phyloP scores from a whole-genome alignment of 2,329 filamentous ascomycete species.

The Fusarium mundagurra region DNA sequence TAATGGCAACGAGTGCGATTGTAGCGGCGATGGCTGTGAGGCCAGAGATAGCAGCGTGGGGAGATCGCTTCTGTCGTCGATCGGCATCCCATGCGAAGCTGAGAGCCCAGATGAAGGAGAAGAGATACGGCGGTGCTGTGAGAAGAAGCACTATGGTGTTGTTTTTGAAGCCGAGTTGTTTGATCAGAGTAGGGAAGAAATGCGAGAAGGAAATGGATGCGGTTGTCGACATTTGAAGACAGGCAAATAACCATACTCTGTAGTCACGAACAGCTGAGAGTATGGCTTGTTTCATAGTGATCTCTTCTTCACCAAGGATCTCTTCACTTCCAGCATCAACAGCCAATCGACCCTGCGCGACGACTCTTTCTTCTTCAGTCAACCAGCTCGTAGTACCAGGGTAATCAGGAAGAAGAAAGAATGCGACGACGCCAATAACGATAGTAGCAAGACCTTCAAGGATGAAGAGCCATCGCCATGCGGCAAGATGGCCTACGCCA shows the following conservation, averaged over 20 bases:
- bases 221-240: neutral
- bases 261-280: neutral
- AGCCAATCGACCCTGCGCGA: neutral
- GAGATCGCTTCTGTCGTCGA: neutral
- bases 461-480: neutral
- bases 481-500: neutral
- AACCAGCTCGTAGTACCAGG: neutral
- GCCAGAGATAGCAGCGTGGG: neutral
- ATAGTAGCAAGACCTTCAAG: neutral
- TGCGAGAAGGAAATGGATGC: neutral
- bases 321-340: neutral
- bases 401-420: neutral
- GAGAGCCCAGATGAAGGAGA: neutral
- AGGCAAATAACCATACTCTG: neutral
- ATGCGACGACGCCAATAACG: neutral
- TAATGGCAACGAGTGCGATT: neutral
- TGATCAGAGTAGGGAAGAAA: neutral
- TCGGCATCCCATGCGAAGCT: neutral
- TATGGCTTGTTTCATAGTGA: neutral
- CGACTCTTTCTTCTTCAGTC: neutral
- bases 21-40: neutral
- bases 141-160: neutral
- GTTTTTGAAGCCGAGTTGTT: neutral
- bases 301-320: neutral
- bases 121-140: accelerated